These are phyloP conservation scores for Botrytis medusae DNA, from an alignment of 2,329 filamentous ascomycete genomes.

Conservation along the genomic window DNA sequence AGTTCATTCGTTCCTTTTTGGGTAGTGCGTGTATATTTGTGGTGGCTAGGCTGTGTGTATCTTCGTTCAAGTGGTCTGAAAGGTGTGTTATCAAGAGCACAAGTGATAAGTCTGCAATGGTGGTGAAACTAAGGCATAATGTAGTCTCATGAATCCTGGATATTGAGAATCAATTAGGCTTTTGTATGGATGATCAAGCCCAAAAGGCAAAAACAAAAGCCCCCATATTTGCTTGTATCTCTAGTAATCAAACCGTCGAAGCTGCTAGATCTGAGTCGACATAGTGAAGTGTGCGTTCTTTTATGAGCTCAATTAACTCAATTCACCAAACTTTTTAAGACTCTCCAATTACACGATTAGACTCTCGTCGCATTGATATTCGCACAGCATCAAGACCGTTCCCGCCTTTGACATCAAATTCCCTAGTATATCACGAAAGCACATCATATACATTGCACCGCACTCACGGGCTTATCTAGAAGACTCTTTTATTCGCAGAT, in stretches of 20 bases:
- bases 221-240: too few species aligned
- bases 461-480: conserved; percentile 2
- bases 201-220: neutral
- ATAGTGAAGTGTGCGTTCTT: neutral
- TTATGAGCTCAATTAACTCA: neutral
- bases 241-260: neutral
- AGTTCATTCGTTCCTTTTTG: neutral
- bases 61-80: neutral
- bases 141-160: neutral
- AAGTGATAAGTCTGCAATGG: neutral
- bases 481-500: neutral
- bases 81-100: neutral
- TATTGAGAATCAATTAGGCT: neutral
- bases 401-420: too few species aligned
- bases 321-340: neutral
- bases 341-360: neutral
- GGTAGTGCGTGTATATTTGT: neutral
- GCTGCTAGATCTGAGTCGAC: rapidly evolving
- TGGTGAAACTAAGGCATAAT: neutral
- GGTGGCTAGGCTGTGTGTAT: neutral
- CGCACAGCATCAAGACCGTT: rapidly evolving
- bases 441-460: neutral
- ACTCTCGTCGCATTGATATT: neutral
- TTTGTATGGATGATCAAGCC: neutral
- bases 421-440: neutral